Base-by-base conservation (phyloP, 352 stramenopile genomes). In the Phytophthora rubi region DNA sequence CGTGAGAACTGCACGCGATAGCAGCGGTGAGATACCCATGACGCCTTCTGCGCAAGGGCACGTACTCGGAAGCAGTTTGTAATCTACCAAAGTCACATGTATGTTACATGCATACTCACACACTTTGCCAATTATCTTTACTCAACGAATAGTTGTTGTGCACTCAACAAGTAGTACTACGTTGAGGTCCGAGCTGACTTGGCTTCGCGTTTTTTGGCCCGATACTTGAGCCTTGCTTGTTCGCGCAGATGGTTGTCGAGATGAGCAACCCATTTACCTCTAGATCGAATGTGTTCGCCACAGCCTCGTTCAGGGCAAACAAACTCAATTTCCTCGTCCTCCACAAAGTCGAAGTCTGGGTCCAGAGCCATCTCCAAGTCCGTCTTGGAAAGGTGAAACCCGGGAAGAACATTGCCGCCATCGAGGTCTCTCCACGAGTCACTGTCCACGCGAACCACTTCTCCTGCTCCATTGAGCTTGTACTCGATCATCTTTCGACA, bases 41-140 rank as follows among this genome's bases (percentile, higher is more conserved):
- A 70, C 67, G 12, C 67, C 67, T 26, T 74, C 67, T 4, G 61
- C 67, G 12, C 67, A 62, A 30, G 67, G 67, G 32, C 61, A 55
- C 15, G 60, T 74, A 26, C 51, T 68, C 10, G 60, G 51, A 44
- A 68, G 60, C 60, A 68, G 60, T 28, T 45, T 68, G 51, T 68
- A 68, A 68, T n/a, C 15, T 44, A 44, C 35, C 26, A 30, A 30
- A 30, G 26, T 30, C 26, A 30, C 26, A 30, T 30, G 23, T 30
- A 30, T 30, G 26, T 30, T 30, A 0, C 26, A 30, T 30, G 26
- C 26, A 30, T 30, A 30, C 2, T 30, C 0, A 30, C 26, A 30
- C 0, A 30, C 26, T 30, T 30, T 30, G 26, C 6, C 26, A 30
- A 30, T 0, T 6, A 30, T 30, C 26, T 30, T 30, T 30, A 30